Percentiles rank a stretch among this genome's conserved stretches.
These are phyloP conservation scores for Geranium brycei DNA, from an alignment of 345 rosid genomes.

Conservation along the genomic window DNA sequence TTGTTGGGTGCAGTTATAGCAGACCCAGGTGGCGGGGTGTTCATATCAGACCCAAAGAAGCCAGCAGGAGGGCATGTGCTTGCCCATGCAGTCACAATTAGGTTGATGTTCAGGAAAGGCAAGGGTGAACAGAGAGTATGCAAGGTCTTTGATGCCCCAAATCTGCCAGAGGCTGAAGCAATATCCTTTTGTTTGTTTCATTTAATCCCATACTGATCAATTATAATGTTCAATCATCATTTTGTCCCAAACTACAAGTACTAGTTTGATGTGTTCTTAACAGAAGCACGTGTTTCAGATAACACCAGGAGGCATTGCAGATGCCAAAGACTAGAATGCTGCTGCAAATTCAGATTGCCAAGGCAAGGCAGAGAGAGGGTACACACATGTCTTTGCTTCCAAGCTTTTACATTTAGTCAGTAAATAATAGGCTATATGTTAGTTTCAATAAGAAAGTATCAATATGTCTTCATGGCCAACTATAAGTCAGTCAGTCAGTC, in stretches of 20 bases:
- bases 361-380: too few species aligned
- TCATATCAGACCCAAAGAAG: constrained; percentile 78
- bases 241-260: background rate
- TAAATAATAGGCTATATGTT: too few species aligned
- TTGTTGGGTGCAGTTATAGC: constrained; percentile 50
- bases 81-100: constrained; percentile 72
- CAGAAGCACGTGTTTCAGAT: constrained; percentile 54
- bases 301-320: constrained; percentile 75
- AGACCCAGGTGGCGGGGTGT: constrained; percentile 80
- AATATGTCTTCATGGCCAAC: too few species aligned
- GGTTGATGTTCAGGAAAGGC: constrained; percentile 83
- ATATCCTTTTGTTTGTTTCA: constrained; percentile 47
- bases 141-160: constrained; percentile 81
- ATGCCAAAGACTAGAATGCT: constrained; percentile 54
- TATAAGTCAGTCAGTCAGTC: too few species aligned
- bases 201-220: background rate
- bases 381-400: too few species aligned
- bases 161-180: constrained; percentile 85
- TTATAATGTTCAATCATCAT: too few species aligned
- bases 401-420: too few species aligned
- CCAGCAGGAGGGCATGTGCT: constrained; percentile 90
- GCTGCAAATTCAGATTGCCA: background rate
- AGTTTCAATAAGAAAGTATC: too few species aligned
- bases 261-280: constrained; percentile 26
- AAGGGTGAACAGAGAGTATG: constrained; percentile 81